Evolutionary conservation across 352 stramenopile genomes (phyloP).

Genomic region (Hyaloperonospora brassicae): DNA sequence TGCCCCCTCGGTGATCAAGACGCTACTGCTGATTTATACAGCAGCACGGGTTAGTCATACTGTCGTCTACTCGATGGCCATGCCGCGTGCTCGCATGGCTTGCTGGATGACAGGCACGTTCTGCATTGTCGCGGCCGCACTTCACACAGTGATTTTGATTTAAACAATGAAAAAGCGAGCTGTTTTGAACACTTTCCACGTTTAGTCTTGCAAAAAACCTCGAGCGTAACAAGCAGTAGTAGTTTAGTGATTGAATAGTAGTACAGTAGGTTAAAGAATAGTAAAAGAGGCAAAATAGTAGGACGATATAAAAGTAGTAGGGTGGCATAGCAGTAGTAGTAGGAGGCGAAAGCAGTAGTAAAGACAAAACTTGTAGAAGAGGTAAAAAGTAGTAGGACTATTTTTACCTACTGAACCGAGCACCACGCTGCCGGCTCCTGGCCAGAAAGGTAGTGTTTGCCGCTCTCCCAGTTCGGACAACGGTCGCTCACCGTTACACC

Average conservation of each 20-base stretch:
- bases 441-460: constrained; percentile 32
- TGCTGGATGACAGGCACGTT: constrained; percentile 25
- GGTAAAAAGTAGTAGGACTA: neutral
- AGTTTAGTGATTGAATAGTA: no score
- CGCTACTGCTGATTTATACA: constrained; percentile 36
- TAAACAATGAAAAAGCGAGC: neutral
- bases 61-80: constrained; percentile 30
- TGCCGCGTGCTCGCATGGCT: constrained; percentile 24
- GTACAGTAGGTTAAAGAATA: no score
- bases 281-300: no score
- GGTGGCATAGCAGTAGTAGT: no score
- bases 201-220: no score
- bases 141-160: neutral
- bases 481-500: no score
- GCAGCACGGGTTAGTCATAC: constrained; percentile 33
- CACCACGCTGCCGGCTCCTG: constrained; percentile 21
- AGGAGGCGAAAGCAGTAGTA: no score
- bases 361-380: no score
- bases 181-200: no score
- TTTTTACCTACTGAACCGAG: constrained; percentile 14
- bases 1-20: constrained; percentile 25
- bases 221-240: no score
- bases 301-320: no score
- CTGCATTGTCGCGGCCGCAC: constrained; percentile 19
- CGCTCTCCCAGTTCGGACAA: no score